Conservation (phyloP, 2,329 filamentous ascomycete genomes). For the Ceratocystis huliohia region DNA sequence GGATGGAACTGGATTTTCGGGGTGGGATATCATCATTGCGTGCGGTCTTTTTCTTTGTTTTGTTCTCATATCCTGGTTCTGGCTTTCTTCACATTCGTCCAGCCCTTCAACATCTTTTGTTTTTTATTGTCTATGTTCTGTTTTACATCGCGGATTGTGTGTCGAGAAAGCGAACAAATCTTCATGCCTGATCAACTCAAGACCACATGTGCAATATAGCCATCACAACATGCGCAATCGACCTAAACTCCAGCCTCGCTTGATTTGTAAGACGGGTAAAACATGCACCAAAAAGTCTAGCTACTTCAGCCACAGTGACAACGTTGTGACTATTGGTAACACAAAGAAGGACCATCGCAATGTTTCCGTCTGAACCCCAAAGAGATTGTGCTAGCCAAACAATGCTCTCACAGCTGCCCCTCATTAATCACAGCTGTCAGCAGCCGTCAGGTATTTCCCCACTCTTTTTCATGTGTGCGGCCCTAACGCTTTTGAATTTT, state of each 20-base stretch:
- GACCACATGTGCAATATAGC: too few species aligned
- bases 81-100: neutral
- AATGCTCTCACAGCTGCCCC: conserved; percentile 2
- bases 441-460: conserved; percentile 9
- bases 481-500: conserved; percentile 21
- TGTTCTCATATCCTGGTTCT: neutral
- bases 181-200: too few species aligned
- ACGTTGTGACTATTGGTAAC: neutral
- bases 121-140: neutral
- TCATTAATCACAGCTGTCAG: neutral
- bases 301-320: neutral
- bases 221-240: too few species aligned
- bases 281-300: neutral
- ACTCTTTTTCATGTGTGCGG: conserved; percentile 20
- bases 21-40: conserved; percentile 5
- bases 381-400: neutral
- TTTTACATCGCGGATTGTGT: neutral
- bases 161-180: neutral
- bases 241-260: neutral
- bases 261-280: neutral
- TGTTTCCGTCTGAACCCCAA: neutral
- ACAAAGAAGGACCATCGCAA: neutral
- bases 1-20: neutral
- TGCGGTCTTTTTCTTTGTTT: neutral
- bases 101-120: neutral